Conservation (phyloP, 140 eudicot genomes). For the Cichorium intybus region DNA sequence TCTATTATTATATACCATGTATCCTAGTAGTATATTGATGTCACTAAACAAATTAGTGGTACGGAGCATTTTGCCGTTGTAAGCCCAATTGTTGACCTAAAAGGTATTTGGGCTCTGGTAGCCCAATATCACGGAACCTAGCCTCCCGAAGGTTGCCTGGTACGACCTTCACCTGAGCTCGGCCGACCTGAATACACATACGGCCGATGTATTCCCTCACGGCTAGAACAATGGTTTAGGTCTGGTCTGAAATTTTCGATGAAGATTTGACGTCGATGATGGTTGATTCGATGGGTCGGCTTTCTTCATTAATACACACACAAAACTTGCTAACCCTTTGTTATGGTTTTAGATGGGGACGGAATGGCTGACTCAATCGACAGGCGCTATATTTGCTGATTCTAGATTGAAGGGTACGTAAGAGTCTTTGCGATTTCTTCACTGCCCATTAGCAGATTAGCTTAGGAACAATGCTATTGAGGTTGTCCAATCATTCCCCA, state of each 20-base stretch:
- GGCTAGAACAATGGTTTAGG: slow-evolving; percentile 10
- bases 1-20: no score
- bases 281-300: slow-evolving; percentile 11
- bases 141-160: slow-evolving; percentile 20
- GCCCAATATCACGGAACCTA: slow-evolving; percentile 34
- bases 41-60: no score
- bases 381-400: background rate
- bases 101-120: slow-evolving; percentile 10
- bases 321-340: slow-evolving; percentile 3
- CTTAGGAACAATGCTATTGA: slow-evolving; percentile 53
- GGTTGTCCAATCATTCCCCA: slow-evolving; percentile 24
- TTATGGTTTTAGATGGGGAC: slow-evolving; percentile 13
- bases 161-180: slow-evolving; percentile 28
- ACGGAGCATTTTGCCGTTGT: no score
- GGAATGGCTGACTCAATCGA: slow-evolving; percentile 10
- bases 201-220: slow-evolving; percentile 14
- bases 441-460: slow-evolving; percentile 24
- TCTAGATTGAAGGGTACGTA: slow-evolving; percentile 14
- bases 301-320: slow-evolving; percentile 2
- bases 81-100: slow-evolving; percentile 7
- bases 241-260: background rate
- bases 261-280: slow-evolving; percentile 18
- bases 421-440: background rate
- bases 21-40: no score
- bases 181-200: slow-evolving; percentile 22